Evolutionary conservation across 1,139 yeast species (phyloP).

Genomic region (Kluyveromyces sp.): DNA sequence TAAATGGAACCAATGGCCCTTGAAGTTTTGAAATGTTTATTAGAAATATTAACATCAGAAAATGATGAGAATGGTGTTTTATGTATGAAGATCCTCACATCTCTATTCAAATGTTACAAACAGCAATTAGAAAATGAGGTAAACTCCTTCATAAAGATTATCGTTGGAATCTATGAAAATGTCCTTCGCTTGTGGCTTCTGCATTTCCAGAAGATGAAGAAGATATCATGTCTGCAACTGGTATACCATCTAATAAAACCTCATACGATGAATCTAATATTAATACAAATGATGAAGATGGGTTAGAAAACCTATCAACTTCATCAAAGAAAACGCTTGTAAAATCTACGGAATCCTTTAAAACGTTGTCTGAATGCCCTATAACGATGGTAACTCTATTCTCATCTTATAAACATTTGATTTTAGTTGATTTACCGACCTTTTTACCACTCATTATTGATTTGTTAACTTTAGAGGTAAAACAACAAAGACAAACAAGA

Average conservation of each 20-base stretch:
- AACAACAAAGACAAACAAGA: slow-evolving; percentile 63
- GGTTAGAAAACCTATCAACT: slow-evolving; percentile 4
- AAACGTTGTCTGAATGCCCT: slow-evolving; percentile 92
- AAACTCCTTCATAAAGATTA: slow-evolving; percentile 68
- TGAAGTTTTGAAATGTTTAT: slow-evolving; percentile 53
- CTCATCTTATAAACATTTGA: slow-evolving; percentile 75
- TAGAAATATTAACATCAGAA: slow-evolving; percentile 57
- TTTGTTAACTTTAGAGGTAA: slow-evolving; percentile 68
- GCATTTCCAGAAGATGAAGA: slow-evolving; percentile 38
- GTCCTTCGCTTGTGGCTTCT: slow-evolving; percentile 65
- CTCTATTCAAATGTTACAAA: slow-evolving; percentile 81
- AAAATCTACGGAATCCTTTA: slow-evolving; percentile 47
- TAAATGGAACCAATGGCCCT: slow-evolving; percentile 66
- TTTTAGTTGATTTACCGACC: slow-evolving; percentile 60
- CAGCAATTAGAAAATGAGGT: slow-evolving; percentile 61
- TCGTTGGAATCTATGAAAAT: slow-evolving; percentile 70
- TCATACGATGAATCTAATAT: not conserved
- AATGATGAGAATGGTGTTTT: slow-evolving; percentile 94
- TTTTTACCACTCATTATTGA: slow-evolving; percentile 80
- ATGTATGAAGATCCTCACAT: slow-evolving; percentile 85
- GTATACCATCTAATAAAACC: not conserved
- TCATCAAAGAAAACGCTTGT: slow-evolving; percentile 8
- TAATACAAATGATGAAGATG: slow-evolving; percentile 6
- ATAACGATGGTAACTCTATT: slow-evolving; percentile 90
- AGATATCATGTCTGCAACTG: not conserved